These are phyloP conservation scores for Exophiala viscosa DNA, from an alignment of 2,329 filamentous ascomycete genomes.

Conservation along the genomic window DNA sequence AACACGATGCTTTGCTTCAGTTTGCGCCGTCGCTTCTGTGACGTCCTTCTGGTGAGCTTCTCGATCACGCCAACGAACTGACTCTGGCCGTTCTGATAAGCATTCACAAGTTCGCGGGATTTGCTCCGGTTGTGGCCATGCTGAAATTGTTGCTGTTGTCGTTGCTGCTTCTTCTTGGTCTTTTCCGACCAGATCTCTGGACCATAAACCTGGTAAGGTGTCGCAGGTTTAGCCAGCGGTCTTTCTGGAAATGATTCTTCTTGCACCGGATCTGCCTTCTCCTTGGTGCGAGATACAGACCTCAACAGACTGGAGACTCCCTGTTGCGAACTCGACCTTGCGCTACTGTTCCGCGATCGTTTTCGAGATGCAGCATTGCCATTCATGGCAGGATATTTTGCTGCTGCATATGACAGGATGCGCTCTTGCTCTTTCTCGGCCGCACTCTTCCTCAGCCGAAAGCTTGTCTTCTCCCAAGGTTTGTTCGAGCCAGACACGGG, in stretches of 20 bases:
- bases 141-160: slow-evolving; percentile 14
- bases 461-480: background rate
- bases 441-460: background rate
- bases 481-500: slow-evolving; percentile 2
- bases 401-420: slow-evolving; percentile 28
- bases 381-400: slow-evolving; percentile 13
- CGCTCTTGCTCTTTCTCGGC: slow-evolving; percentile 21
- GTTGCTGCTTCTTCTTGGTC: slow-evolving; percentile 21
- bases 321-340: slow-evolving; percentile 19
- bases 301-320: slow-evolving; percentile 15
- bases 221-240: slow-evolving; percentile 35
- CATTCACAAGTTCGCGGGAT: slow-evolving; percentile 12
- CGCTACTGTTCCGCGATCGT: slow-evolving; percentile 6
- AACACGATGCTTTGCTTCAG: slow-evolving; percentile 42
- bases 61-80: slow-evolving; percentile 30
- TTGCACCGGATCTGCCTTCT: background rate
- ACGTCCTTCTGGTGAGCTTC: slow-evolving; percentile 34
- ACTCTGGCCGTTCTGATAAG: slow-evolving; percentile 24
- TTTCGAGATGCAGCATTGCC: background rate
- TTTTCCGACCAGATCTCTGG: slow-evolving; percentile 35
- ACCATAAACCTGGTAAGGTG: slow-evolving; percentile 38
- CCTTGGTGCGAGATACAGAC: slow-evolving; percentile 14
- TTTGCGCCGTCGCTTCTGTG: slow-evolving; percentile 36
- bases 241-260: slow-evolving; percentile 14
- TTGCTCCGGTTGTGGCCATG: slow-evolving; percentile 6